Conservation (phyloP, 768 basidiomycete species). For the Russula virescens region DNA sequence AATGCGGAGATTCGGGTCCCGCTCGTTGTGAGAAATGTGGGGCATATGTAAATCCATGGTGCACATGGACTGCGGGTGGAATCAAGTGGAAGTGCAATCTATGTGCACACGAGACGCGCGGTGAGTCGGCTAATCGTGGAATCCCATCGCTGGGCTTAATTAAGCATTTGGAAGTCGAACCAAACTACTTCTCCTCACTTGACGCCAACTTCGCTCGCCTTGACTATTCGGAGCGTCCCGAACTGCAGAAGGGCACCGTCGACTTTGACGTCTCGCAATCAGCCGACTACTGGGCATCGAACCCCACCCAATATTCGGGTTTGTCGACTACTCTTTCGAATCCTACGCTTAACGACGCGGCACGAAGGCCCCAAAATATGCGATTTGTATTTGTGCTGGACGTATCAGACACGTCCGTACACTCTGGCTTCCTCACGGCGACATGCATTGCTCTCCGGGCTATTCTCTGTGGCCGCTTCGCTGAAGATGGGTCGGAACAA, state of each 20-base stretch:
- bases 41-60: slow-evolving; percentile 94
- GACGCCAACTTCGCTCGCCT: slow-evolving; percentile 71
- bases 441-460: slow-evolving; percentile 59
- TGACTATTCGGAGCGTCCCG: slow-evolving; percentile 77
- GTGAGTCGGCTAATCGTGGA: slow-evolving; percentile 39
- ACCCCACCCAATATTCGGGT: slow-evolving; percentile 49
- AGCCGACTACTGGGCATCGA: slow-evolving; percentile 79
- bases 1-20: slow-evolving; percentile 67
- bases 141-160: neutral
- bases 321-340: slow-evolving; percentile 50
- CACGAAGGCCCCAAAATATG: slow-evolving; percentile 57
- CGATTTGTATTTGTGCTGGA: slow-evolving; percentile 86
- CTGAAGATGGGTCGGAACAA: slow-evolving; percentile 36
- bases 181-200: slow-evolving; percentile 80
- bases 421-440: slow-evolving; percentile 61
- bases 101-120: slow-evolving; percentile 77
- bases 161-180: slow-evolving; percentile 45
- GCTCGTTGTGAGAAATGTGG: slow-evolving; percentile 80
- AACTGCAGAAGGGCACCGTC: slow-evolving; percentile 85
- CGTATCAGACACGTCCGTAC: slow-evolving; percentile 61
- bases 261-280: slow-evolving; percentile 71
- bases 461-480: slow-evolving; percentile 55
- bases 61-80: slow-evolving; percentile 76
- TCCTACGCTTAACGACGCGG: slow-evolving; percentile 38
- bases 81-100: slow-evolving; percentile 89